Conservation (phyloP, 129 eudicot species). For the Saussurea involucrata region DNA sequence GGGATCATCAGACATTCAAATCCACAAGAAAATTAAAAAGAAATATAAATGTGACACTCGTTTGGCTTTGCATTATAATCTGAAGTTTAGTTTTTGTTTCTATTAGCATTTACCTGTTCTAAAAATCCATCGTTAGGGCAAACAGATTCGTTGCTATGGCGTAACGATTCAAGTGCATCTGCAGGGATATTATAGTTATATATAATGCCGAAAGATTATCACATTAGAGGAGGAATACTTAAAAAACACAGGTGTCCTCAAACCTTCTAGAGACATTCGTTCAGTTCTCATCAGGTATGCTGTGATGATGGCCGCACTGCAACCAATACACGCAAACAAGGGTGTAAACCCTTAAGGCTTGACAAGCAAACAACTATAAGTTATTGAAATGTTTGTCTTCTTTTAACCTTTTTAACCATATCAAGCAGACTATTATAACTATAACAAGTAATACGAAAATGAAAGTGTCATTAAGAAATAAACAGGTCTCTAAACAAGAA, state of each 20-base stretch:
- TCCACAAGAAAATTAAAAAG: not conserved
- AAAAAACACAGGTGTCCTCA: conserved; percentile 12
- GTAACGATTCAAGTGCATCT: conserved; percentile 88
- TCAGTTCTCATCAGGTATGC: conserved; percentile 97
- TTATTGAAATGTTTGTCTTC: conserved; percentile 28
- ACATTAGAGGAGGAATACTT: not conserved
- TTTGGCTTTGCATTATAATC: not conserved
- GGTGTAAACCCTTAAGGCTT: conserved; percentile 47
- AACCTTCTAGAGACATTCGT: conserved; percentile 76
- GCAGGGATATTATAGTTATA: conserved; percentile 7
- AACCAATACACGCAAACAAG: conserved; percentile 65
- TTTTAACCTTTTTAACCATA: conserved; percentile 2
- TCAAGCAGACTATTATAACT: not conserved
- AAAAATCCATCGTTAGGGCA: conserved; percentile 95
- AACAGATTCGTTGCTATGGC: conserved; percentile 70
- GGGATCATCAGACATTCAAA: not conserved
- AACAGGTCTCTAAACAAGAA: conserved; percentile 2
- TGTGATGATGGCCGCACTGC: conserved; percentile 95
- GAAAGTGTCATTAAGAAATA: not conserved
- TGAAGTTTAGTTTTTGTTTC: not conserved
- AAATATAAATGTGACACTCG: not conserved
- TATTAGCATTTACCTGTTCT: conserved; percentile 64
- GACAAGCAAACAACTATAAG: conserved; percentile 33
- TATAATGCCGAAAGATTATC: not conserved
- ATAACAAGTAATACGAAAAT: not conserved